These are phyloP conservation scores for Escallonia herrerae DNA, from an alignment of 129 eudicot genomes.

Conservation along the genomic window DNA sequence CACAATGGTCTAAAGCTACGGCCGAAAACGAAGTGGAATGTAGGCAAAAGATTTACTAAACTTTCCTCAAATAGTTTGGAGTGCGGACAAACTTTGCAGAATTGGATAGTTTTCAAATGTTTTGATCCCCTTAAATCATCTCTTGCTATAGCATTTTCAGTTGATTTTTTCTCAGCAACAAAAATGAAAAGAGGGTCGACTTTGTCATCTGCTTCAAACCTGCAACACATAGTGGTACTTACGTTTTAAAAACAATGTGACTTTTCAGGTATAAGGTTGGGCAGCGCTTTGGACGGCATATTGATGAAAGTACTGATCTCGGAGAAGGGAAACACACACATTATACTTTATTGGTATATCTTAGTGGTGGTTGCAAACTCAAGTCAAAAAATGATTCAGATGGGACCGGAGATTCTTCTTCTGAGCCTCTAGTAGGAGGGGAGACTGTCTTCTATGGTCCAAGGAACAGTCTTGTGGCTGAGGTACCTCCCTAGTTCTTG, in stretches of 20 bases:
- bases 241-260: too few species aligned
- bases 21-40: not conserved
- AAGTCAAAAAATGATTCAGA: constrained; percentile 37
- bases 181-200: not conserved
- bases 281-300: constrained; percentile 93
- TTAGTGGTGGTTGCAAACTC: constrained; percentile 54
- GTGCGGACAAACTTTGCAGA: not conserved
- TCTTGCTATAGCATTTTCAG: too few species aligned
- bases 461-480: constrained; percentile 73
- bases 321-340: constrained; percentile 79
- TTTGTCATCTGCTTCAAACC: not conserved
- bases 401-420: constrained; percentile 17
- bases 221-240: not conserved
- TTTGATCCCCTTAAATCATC: too few species aligned
- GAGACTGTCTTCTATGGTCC: constrained; percentile 97
- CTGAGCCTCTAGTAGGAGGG: constrained; percentile 78
- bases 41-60: not conserved
- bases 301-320: constrained; percentile 90
- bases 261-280: constrained; percentile 69
- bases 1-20: not conserved
- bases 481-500: constrained; percentile 35
- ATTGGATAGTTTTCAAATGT: not conserved
- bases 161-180: too few species aligned
- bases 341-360: constrained; percentile 81
- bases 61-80: not conserved